phyloP scores from a whole-genome alignment of 805 yeast species.

The Metschnikowia vanudenii region DNA sequence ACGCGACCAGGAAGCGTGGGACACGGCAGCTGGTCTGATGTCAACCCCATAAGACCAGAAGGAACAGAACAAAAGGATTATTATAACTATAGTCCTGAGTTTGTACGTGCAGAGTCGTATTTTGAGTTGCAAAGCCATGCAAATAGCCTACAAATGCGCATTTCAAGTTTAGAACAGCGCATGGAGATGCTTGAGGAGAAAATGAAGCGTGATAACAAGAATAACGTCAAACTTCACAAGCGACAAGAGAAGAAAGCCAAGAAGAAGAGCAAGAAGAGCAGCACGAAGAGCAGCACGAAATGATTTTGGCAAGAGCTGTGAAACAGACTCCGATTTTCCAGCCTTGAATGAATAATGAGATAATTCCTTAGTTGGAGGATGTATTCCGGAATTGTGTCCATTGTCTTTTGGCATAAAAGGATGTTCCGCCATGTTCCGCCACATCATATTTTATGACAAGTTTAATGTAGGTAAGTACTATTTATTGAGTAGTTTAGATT shows the following conservation, averaged over 20 bases:
- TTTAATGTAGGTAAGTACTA: not conserved
- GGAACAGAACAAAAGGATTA: not conserved
- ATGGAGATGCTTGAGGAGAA: constrained; percentile 12
- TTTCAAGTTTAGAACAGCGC: constrained; percentile 13
- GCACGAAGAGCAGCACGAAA: not conserved
- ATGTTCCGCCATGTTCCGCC: no score
- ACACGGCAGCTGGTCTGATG: constrained; percentile 1
- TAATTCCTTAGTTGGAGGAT: no score
- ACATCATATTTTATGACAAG: not conserved
- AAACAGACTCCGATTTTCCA: not conserved
- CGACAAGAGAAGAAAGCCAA: constrained; percentile 10
- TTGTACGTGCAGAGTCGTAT: constrained; percentile 17
- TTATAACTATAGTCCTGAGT: not conserved
- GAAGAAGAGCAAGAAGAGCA: constrained; percentile 6
- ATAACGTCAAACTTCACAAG: constrained; percentile 5
- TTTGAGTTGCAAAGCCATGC: constrained; percentile 36
- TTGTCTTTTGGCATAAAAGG: no score
- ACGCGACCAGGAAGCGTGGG: not conserved
- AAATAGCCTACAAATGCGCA: constrained; percentile 27
- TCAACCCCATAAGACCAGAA: not conserved
- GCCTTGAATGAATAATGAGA: not conserved
- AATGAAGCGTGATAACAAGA: constrained; percentile 9
- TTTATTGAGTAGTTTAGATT: not conserved
- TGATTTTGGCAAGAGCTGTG: no score
- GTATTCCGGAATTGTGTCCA: no score